Percentiles rank a stretch among this genome's conserved stretches.
Evolutionary conservation across 1,284 basidiomycete species (phyloP).

Genomic region (Fomitopsis pinicola): DNA sequence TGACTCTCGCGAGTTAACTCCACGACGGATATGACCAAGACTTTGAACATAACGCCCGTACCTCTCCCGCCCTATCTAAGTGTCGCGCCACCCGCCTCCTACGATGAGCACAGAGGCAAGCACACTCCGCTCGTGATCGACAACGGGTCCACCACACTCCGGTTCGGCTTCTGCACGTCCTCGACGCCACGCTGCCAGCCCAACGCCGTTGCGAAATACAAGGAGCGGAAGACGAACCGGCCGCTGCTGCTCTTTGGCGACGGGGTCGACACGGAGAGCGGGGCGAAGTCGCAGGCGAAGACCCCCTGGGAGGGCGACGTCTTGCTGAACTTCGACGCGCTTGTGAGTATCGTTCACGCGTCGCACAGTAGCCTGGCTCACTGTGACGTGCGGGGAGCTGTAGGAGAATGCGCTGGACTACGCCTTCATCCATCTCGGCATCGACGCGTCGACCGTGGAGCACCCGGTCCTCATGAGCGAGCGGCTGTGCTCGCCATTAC

Average conservation of each 20-base stretch:
- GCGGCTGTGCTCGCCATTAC: constrained; percentile 83
- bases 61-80: constrained; percentile 22
- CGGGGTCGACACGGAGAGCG: constrained; percentile 80
- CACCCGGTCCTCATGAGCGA: constrained; percentile 97
- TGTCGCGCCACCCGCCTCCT: constrained; percentile 22
- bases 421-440: constrained; percentile 83
- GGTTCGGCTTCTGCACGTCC: constrained; percentile 81
- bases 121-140: constrained; percentile 82
- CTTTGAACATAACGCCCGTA: constrained; percentile 23
- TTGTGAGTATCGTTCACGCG: constrained; percentile 54
- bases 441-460: constrained; percentile 74
- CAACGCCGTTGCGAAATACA: constrained; percentile 82
- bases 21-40: constrained; percentile 6
- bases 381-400: constrained; percentile 25
- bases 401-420: constrained; percentile 96
- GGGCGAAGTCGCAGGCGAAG: constrained; percentile 71
- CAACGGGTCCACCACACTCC: constrained; percentile 84
- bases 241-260: constrained; percentile 82
- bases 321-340: constrained; percentile 82
- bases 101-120: constrained; percentile 33
- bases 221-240: constrained; percentile 81
- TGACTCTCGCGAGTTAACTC: no score
- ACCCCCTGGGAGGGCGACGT: constrained; percentile 91
- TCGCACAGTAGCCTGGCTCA: constrained; percentile 4
- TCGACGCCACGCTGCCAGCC: constrained; percentile 51